Conservation (phyloP, 1,284 basidiomycete species). For the Melampsora americana region DNA sequence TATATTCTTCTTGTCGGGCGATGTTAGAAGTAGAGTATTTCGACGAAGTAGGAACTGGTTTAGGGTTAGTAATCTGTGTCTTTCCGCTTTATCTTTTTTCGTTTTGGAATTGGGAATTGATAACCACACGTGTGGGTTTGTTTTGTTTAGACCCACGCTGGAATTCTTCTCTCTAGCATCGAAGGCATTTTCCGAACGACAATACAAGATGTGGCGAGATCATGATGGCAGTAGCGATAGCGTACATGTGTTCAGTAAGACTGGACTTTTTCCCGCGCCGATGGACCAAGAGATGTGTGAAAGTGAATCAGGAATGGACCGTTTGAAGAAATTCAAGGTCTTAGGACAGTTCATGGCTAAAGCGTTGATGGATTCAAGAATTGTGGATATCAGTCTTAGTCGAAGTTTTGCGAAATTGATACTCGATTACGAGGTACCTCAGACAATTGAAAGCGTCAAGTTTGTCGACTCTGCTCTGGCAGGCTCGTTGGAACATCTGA, state of each 20-base stretch:
- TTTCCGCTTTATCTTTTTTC: slow-evolving; percentile 61
- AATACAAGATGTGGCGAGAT: slow-evolving; percentile 50
- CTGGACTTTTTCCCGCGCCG: slow-evolving; percentile 85
- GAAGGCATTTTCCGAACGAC: slow-evolving; percentile 39
- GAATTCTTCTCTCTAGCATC: slow-evolving; percentile 45
- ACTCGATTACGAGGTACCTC: slow-evolving; percentile 76
- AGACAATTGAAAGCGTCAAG: slow-evolving; percentile 76
- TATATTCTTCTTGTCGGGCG: slow-evolving; percentile 83
- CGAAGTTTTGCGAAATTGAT: slow-evolving; percentile 84
- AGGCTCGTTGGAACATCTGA: slow-evolving; percentile 76
- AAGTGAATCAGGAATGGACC: slow-evolving; percentile 49
- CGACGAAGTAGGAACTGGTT: slow-evolving; percentile 95
- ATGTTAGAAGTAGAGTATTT: slow-evolving; percentile 98
- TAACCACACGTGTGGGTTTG: background rate
- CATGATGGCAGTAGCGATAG: slow-evolving; percentile 46
- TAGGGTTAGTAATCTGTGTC: slow-evolving; percentile 96
- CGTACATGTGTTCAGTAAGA: slow-evolving; percentile 60
- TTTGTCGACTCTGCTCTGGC: slow-evolving; percentile 79
- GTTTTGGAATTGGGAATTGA: slow-evolving; percentile 60
- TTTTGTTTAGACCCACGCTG: slow-evolving; percentile 27
- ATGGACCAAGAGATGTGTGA: slow-evolving; percentile 62
- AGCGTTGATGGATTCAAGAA: slow-evolving; percentile 91
- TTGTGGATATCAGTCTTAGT: slow-evolving; percentile 93
- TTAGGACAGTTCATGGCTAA: slow-evolving; percentile 98
- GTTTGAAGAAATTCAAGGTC: slow-evolving; percentile 75